Conservation (phyloP, 2,329 filamentous ascomycete genomes). For the Mycogone perniciosa region DNA sequence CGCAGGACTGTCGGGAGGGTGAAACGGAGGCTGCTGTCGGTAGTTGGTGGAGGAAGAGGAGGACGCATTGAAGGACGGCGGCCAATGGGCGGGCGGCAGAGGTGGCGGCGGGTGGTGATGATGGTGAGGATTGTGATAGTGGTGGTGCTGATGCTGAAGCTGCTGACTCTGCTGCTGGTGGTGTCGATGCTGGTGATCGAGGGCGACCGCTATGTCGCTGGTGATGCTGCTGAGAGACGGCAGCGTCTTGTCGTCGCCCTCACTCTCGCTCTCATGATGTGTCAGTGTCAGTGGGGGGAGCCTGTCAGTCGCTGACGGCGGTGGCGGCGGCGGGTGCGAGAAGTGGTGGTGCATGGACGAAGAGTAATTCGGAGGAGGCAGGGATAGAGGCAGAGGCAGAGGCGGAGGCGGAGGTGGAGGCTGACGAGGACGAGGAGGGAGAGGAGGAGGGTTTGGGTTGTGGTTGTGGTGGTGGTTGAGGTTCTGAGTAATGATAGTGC, state of each 20-base stretch:
- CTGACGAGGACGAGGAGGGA: background rate
- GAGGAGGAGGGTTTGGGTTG: background rate
- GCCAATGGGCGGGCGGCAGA: conserved; percentile 34
- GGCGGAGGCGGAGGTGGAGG: background rate
- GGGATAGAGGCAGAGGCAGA: background rate
- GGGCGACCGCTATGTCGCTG: conserved; percentile 20
- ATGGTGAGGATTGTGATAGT: background rate
- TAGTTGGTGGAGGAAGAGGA: conserved; percentile 33
- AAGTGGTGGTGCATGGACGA: conserved; percentile 8
- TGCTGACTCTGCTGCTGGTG: background rate
- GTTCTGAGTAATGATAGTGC: background rate
- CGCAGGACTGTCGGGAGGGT: conserved; percentile 38
- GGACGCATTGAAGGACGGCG: conserved; percentile 17
- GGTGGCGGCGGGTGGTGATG: conserved; percentile 12
- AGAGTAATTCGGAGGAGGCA: conserved; percentile 7
- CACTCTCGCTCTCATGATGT: conserved; percentile 20
- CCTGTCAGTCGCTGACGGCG: conserved; percentile 12
- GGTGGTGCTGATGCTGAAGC: background rate
- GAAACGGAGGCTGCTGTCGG: conserved; percentile 22
- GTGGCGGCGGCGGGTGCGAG: conserved; percentile 4
- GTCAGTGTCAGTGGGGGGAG: conserved; percentile 22
- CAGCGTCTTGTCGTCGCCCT: conserved; percentile 24
- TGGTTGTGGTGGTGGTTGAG: background rate
- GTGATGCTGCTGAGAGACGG: conserved; percentile 33
- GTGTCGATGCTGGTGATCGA: conserved; percentile 11